Evolutionary conservation across 768 basidiomycete species (phyloP).

Genomic region (Inosperma sp.): DNA sequence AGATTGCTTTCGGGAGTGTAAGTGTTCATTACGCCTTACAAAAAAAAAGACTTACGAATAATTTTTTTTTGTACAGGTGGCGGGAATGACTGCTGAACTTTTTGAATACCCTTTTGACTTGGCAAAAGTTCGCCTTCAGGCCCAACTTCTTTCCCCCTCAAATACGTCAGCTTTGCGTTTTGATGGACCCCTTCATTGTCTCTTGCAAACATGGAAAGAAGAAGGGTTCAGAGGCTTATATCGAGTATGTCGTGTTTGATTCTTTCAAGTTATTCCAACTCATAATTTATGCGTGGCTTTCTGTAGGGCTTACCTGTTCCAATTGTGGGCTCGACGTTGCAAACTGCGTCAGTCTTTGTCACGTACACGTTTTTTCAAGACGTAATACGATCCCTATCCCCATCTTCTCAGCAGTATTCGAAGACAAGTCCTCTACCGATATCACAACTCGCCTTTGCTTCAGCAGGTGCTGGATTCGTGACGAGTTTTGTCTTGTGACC

Average conservation of each 20-base stretch:
- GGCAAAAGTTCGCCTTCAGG: conserved; percentile 90
- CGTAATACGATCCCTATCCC: conserved; percentile 43
- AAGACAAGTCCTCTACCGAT: conserved; percentile 45
- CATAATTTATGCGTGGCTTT: background rate
- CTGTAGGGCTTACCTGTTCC: conserved; percentile 85
- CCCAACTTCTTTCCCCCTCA: conserved; percentile 70
- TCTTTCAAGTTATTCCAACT: conserved; percentile 6
- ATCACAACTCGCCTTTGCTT: conserved; percentile 71
- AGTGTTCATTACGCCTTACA: conserved; percentile 21
- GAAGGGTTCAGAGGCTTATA: conserved; percentile 87
- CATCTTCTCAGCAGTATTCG: conserved; percentile 20
- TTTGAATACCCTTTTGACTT: conserved; percentile 96
- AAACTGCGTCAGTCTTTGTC: conserved; percentile 86
- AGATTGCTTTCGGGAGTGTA: conserved; percentile 56
- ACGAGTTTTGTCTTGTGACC: conserved; percentile 81
- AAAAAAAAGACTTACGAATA: background rate
- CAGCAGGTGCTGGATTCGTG: conserved; percentile 79
- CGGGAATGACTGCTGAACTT: conserved; percentile 78
- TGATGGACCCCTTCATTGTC: conserved; percentile 83
- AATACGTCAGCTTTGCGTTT: conserved; percentile 51
- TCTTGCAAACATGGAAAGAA: conserved; percentile 70
- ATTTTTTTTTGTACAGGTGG: conserved; percentile 42
- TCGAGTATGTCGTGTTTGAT: conserved; percentile 69
- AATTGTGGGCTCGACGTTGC: conserved; percentile 85
- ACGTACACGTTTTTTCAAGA: conserved; percentile 76